These are phyloP conservation scores for Colletotrichum ledebouriae DNA, from an alignment of 2,329 filamentous ascomycete species.

Conservation along the genomic window DNA sequence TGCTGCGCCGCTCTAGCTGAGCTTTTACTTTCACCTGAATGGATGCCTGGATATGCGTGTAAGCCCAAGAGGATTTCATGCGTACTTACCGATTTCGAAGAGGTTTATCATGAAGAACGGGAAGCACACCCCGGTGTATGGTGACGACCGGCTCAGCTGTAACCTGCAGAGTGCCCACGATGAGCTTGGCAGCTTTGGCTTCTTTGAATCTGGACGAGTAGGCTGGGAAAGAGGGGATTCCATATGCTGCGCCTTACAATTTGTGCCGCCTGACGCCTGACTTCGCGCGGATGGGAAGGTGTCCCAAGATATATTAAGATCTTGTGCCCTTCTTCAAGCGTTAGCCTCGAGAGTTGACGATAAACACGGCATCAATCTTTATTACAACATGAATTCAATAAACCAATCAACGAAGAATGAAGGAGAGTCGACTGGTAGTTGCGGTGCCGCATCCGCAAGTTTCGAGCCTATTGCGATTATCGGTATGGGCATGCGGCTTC, in stretches of 20 bases:
- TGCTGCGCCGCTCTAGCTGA: constrained; percentile 27
- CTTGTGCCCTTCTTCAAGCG: too few relatives aligned
- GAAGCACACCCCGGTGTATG: constrained; percentile 4
- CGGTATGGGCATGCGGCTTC: constrained; percentile 52
- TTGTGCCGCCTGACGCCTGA: too few relatives aligned
- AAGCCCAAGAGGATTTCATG: background rate
- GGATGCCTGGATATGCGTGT: constrained; percentile 8
- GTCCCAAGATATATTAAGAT: too few relatives aligned
- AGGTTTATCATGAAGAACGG: background rate
- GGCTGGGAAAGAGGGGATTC: too few relatives aligned
- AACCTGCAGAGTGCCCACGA: background rate
- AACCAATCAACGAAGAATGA: background rate
- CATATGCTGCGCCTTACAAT: too few relatives aligned
- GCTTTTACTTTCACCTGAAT: background rate
- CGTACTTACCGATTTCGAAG: background rate
- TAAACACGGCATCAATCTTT: too few relatives aligned
- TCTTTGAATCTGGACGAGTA: too few relatives aligned
- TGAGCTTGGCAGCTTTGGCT: background rate
- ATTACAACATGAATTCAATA: too few relatives aligned
- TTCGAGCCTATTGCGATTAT: constrained; percentile 50
- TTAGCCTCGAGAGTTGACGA: too few relatives aligned
- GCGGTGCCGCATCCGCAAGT: background rate
- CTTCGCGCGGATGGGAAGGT: too few relatives aligned
- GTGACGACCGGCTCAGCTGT: background rate
- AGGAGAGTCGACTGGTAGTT: background rate